Base-by-base conservation (phyloP, 768 basidiomycete species). In the Naematelia aurantialba region DNA sequence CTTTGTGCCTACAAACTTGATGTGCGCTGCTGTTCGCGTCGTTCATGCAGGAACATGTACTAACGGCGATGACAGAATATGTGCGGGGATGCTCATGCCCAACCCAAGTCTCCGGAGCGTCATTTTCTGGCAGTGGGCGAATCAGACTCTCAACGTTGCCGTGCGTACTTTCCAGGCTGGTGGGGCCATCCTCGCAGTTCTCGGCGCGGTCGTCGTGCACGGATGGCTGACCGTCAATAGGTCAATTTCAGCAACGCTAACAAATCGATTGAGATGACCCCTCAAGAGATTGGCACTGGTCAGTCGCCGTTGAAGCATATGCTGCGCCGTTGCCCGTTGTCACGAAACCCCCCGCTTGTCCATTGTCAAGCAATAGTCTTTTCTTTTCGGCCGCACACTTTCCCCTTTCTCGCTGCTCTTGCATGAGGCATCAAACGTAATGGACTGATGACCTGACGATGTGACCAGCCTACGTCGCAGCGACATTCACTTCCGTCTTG, bases 1-100 rank as follows among this genome's bases (percentile, higher is more conserved):
- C 1, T 79, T 79, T 54, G 79, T 79, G 29, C 79, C 79, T 29
- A 79, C 79, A 27, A 80, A 80, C 63, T 55, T 80, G 62, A 68
- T 78, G 72, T 74, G 45, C 61, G 72, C 47, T 45, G 34, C 17
- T 39, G 34, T 39, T 39, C 34, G 8, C 34, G 8, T 39, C 8
- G 34, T 8, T 39, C 34, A 8, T 17, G 8, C 17, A 8, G n/a
- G n/a, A n/a, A n/a, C 31, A 24, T 31, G 68, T 45, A 31, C 21
- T 44, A n/a, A n/a, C n/a, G n/a, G n/a, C n/a, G n/a, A n/a, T n/a
- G n/a, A n/a, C n/a, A n/a, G 55, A 48, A 67, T 67, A 49, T 56
- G 59, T 27, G 55, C 76, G 8, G 79, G 79, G 19, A 79, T 80
- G 79, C 74, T 80, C 55, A 78, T 76, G 75, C 79, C 79, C 5